These are phyloP conservation scores for Spinellus fusiger DNA, from an alignment of 192 early-diverging fungal species.

Conservation along the genomic window DNA sequence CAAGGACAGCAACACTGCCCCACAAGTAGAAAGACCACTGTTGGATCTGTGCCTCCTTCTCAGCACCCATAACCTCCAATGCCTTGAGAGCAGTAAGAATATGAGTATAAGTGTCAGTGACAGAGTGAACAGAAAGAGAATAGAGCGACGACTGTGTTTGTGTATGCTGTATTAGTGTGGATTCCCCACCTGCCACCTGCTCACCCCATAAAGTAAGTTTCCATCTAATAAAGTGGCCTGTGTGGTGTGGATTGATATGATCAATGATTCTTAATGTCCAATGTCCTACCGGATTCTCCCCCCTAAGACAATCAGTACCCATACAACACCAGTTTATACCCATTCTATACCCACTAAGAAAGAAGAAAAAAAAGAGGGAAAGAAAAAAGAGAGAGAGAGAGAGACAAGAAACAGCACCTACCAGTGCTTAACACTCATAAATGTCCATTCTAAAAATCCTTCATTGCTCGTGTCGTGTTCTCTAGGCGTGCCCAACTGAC, in stretches of 20 bases:
- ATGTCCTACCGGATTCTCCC: constrained; percentile 75
- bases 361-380: constrained; percentile 5
- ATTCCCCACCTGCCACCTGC: no score
- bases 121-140: no score
- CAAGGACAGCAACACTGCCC: no score
- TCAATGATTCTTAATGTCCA: constrained; percentile 79
- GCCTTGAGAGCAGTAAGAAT: no score
- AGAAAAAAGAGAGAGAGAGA: constrained; percentile 5
- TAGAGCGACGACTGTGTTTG: no score
- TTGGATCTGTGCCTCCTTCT: no score
- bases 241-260: constrained; percentile 40
- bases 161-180: no score
- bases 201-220: constrained; percentile 66
- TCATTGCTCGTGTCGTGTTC: constrained; percentile 54
- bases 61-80: no score
- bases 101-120: no score
- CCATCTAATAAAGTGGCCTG: constrained; percentile 63
- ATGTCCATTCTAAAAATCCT: constrained; percentile 86
- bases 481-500: constrained; percentile 61
- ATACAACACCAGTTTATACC: no score
- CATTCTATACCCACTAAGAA: neutral
- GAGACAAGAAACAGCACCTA: constrained; percentile 21
- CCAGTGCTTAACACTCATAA: constrained; percentile 97
- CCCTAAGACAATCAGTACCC: constrained; percentile 57
- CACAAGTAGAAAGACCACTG: no score